Evolutionary conservation across 805 yeast genomes (phyloP).

Genomic region (Groenewaldozyma salmanticensis): DNA sequence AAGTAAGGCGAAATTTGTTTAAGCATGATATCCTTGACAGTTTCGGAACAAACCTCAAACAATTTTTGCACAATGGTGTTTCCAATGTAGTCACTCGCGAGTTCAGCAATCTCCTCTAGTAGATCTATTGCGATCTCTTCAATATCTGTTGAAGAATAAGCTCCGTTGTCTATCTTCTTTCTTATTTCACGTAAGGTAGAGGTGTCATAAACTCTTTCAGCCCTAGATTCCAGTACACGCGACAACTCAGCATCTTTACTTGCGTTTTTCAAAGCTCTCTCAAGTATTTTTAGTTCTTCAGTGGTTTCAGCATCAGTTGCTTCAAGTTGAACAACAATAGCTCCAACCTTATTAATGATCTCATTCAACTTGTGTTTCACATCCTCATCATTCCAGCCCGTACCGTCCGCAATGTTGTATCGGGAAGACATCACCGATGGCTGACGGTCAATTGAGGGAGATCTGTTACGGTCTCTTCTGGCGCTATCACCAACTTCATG

Average conservation of each 20-base stretch:
- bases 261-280: constrained; percentile 22
- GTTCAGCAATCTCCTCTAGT: constrained; percentile 81
- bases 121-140: constrained; percentile 77
- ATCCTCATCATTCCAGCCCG: not conserved
- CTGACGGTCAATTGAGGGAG: not conserved
- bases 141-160: constrained; percentile 48
- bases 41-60: constrained; percentile 59
- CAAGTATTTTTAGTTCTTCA: constrained; percentile 21
- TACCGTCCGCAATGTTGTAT: not conserved
- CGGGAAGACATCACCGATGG: not conserved
- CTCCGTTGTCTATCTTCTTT: constrained; percentile 53
- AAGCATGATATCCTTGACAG: constrained; percentile 72
- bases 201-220: constrained; percentile 70
- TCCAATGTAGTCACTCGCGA: constrained; percentile 88
- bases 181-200: constrained; percentile 82
- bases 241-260: constrained; percentile 27
- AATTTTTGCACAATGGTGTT: constrained; percentile 92
- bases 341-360: constrained; percentile 23
- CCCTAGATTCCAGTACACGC: constrained; percentile 64
- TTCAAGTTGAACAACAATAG: constrained; percentile 27
- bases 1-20: constrained; percentile 66
- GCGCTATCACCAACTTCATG: not conserved
- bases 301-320: constrained; percentile 22
- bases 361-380: constrained; percentile 19
- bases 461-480: not conserved